A percentile compares a stretch with the other conserved stretches of the same genome.
phyloP scores from a whole-genome alignment of 2,329 filamentous ascomycete species.

The Alternaria rosae region DNA sequence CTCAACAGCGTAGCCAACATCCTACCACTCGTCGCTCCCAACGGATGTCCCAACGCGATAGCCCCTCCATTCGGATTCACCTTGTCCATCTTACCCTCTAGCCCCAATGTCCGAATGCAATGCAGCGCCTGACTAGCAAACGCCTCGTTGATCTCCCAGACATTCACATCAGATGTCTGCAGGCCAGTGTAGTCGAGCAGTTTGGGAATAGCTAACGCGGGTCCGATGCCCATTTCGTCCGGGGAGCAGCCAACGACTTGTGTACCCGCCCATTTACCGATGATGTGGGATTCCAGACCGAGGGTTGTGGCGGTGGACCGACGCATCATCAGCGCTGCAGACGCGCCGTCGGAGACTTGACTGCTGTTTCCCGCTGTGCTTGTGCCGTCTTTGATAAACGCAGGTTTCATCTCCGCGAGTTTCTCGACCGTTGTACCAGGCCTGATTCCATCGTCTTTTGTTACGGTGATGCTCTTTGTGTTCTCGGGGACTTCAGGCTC shows the following conservation, averaged over 20 bases:
- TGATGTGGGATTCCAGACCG: conserved; percentile 72
- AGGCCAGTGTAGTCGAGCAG: conserved; percentile 75
- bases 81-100: conserved; percentile 71
- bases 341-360: conserved; percentile 89
- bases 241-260: conserved; percentile 79
- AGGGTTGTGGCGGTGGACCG: conserved; percentile 78
- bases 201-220: conserved; percentile 84
- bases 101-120: conserved; percentile 73
- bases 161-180: conserved; percentile 71
- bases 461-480: conserved; percentile 69
- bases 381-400: conserved; percentile 76
- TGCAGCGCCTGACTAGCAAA: conserved; percentile 72
- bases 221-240: conserved; percentile 94
- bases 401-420: conserved; percentile 82
- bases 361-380: conserved; percentile 86
- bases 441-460: conserved; percentile 83
- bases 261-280: conserved; percentile 83
- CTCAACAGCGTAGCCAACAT: conserved; percentile 78
- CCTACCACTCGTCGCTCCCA: conserved; percentile 86
- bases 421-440: conserved; percentile 71
- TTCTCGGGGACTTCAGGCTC: conserved; percentile 63
- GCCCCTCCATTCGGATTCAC: conserved; percentile 94
- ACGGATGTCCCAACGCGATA: conserved; percentile 90
- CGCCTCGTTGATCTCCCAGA: conserved; percentile 95
- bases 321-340: conserved; percentile 83